These are phyloP conservation scores for Ambrosiella beaveri DNA, from an alignment of 2,329 filamentous ascomycete genomes.

Conservation along the genomic window DNA sequence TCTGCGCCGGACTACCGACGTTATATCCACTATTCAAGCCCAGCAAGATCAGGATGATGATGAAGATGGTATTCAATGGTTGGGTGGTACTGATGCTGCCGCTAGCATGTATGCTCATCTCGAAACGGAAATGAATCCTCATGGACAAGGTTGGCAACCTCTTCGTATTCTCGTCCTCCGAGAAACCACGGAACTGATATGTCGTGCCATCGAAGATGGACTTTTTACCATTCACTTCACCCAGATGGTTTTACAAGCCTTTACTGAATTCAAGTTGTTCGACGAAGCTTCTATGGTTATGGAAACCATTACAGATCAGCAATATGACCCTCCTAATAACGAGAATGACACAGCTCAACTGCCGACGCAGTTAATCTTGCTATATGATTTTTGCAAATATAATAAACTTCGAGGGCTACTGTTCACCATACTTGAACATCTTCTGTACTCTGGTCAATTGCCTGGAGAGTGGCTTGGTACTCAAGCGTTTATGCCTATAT, in stretches of 20 bases:
- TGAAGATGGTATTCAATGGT: conserved; percentile 16
- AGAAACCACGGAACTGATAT: conserved; percentile 19
- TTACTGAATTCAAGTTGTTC: conserved; percentile 16
- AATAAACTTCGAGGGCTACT: conserved; percentile 8
- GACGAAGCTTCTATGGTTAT: conserved; percentile 17
- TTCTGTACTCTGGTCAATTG: conserved; percentile 8
- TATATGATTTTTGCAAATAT: conserved; percentile 10
- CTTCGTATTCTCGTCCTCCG: conserved; percentile 20
- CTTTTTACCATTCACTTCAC: conserved; percentile 16
- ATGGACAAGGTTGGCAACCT: conserved; percentile 20
- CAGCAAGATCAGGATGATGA: conserved; percentile 16
- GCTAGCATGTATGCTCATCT: conserved; percentile 22
- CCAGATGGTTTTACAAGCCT: conserved; percentile 19
- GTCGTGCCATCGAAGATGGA: conserved; percentile 18
- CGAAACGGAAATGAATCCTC: conserved; percentile 18
- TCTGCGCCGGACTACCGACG: conserved; percentile 16
- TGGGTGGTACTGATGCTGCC: conserved; percentile 1
- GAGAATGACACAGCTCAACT: conserved; percentile 2
- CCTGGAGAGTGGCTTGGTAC: conserved; percentile 13
- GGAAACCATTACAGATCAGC: neutral
- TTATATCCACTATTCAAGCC: conserved; percentile 2
- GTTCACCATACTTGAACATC: conserved; percentile 8
- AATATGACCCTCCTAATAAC: conserved; percentile 3
- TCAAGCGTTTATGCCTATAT: conserved; percentile 10
- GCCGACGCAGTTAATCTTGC: neutral